These are phyloP conservation scores for Apiospora koreana DNA, from an alignment of 2,329 filamentous ascomycete genomes.

Conservation along the genomic window DNA sequence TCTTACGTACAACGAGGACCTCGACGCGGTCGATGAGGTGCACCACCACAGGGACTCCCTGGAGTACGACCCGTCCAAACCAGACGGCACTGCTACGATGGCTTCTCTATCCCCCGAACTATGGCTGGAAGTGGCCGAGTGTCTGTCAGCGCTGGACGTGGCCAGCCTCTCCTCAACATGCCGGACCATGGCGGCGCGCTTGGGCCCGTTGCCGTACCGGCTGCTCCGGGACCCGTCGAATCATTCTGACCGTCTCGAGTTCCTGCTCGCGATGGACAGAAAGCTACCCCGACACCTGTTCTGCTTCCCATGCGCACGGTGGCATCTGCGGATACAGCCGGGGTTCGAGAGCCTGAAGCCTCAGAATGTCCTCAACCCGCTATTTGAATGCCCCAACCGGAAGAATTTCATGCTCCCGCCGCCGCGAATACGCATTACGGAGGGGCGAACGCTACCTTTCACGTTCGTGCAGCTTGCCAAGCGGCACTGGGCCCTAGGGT, in stretches of 20 bases:
- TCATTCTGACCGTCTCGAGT: neutral
- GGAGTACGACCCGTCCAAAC: slow-evolving; percentile 1
- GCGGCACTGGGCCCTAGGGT: slow-evolving; percentile 6
- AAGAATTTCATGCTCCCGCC: neutral
- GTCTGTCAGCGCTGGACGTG: neutral
- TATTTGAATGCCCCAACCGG: slow-evolving; percentile 2
- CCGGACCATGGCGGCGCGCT: neutral
- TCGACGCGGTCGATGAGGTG: neutral
- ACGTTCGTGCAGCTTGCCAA: slow-evolving; percentile 1
- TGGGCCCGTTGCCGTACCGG: neutral
- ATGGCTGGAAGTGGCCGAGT: neutral
- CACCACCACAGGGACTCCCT: neutral
- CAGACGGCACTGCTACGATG: neutral
- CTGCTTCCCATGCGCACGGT: slow-evolving; percentile 10
- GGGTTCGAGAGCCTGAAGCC: neutral
- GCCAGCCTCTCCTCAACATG: neutral
- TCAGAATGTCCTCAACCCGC: neutral
- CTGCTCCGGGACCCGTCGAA: slow-evolving; percentile 3
- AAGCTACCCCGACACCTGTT: slow-evolving; percentile 2
- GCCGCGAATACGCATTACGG: neutral
- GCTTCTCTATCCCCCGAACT: neutral
- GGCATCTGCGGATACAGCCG: slow-evolving; percentile 9
- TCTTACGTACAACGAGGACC: slow-evolving; percentile 1
- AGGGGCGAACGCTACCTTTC: slow-evolving; percentile 2
- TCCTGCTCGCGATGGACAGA: neutral